Conservation (phyloP, 352 stramenopile species). For the Phytophthora sojae region DNA sequence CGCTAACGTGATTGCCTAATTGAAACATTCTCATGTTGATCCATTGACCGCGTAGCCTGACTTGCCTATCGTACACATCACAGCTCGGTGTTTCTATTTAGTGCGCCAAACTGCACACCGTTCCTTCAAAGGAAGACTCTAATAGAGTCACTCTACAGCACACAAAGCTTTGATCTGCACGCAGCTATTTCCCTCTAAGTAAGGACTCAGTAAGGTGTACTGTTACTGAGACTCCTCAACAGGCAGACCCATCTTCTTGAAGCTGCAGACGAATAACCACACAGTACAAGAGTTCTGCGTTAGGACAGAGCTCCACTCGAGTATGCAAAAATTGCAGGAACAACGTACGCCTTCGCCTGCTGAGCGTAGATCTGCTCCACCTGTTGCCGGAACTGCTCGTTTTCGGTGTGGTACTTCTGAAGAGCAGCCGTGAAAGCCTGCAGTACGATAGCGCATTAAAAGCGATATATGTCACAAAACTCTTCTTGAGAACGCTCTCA, state of each 20-base stretch:
- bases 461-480: not conserved
- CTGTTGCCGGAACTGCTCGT: constrained; percentile 69
- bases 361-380: constrained; percentile 76
- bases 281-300: not conserved
- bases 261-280: constrained; percentile 42
- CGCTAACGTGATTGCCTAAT: too few species aligned
- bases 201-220: not conserved
- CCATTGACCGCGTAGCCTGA: constrained; percentile 7
- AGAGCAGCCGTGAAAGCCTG: constrained; percentile 74
- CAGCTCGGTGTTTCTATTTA: not conserved
- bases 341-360: constrained; percentile 72
- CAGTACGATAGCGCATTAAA: not conserved
- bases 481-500: not conserved
- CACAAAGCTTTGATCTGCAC: constrained; percentile 1
- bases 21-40: constrained; percentile 6
- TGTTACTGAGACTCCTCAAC: constrained; percentile 60
- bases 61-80: not conserved
- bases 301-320: constrained; percentile 2
- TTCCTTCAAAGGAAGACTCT: constrained; percentile 2
- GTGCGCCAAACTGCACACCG: constrained; percentile 11
- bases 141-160: constrained; percentile 15
- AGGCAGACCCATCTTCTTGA: constrained; percentile 74
- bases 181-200: not conserved
- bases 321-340: not conserved
- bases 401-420: constrained; percentile 74